Percentiles rank a stretch among this genome's conserved stretches.
These are phyloP conservation scores for Jasminum sambac DNA, from an alignment of 257 asterid genomes.

Conservation along the genomic window DNA sequence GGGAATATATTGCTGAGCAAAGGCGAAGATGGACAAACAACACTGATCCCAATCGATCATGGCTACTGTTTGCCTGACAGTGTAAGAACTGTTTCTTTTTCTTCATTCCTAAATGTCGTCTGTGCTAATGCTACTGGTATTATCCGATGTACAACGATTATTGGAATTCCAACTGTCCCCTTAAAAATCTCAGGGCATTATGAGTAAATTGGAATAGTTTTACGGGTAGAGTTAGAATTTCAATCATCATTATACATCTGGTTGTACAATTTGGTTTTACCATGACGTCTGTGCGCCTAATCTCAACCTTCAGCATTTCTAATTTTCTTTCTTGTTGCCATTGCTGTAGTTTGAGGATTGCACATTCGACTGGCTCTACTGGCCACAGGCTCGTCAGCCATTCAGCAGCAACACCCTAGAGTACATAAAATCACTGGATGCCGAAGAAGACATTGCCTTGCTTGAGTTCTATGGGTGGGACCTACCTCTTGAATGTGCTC, in stretches of 20 bases:
- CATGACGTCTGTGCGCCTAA: neutral
- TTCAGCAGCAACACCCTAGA: slow-evolving; percentile 23
- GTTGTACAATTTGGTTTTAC: too few relatives aligned
- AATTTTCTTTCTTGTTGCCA: neutral
- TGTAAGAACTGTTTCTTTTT: slow-evolving; percentile 24
- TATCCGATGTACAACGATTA: too few relatives aligned
- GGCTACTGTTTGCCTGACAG: slow-evolving; percentile 39
- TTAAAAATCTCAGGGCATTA: too few relatives aligned
- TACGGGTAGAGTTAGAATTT: too few relatives aligned
- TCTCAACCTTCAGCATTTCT: neutral
- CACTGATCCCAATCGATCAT: slow-evolving; percentile 38
- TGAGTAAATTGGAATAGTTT: too few relatives aligned
- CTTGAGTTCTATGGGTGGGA: slow-evolving; percentile 32
- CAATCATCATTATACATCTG: too few relatives aligned
- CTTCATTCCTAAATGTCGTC: neutral
- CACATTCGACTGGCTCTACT: slow-evolving; percentile 37
- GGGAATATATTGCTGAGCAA: slow-evolving; percentile 42
- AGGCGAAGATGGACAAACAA: slow-evolving; percentile 33
- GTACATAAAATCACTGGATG: slow-evolving; percentile 27
- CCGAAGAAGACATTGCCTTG: slow-evolving; percentile 33
- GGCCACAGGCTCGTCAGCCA: slow-evolving; percentile 29
- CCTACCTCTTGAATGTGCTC: slow-evolving; percentile 26
- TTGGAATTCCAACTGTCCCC: too few relatives aligned
- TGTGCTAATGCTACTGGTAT: too few relatives aligned
- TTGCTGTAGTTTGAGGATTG: slow-evolving; percentile 31